phyloP scores from a whole-genome alignment of 139 green algal genomes.

The Eudorina sp. region DNA sequence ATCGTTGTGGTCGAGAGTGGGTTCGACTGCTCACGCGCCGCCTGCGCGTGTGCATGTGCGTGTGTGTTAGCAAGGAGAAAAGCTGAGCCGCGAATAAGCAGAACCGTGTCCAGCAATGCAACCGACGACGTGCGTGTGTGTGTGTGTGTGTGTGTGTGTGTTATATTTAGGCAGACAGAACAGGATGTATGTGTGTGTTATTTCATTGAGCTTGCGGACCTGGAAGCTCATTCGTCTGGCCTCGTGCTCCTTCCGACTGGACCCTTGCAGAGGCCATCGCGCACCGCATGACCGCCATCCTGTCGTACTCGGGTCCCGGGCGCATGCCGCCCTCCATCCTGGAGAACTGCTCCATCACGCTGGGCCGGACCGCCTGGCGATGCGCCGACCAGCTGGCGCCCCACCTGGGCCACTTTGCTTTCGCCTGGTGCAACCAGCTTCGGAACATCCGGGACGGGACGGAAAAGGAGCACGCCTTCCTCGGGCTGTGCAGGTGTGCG shows the following conservation, averaged over 20 bases:
- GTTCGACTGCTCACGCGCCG: not conserved
- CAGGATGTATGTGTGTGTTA: too few relatives aligned
- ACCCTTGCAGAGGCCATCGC: constrained; percentile 61
- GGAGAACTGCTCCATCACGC: constrained; percentile 94
- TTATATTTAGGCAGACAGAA: too few relatives aligned
- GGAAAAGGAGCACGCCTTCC: constrained; percentile 95
- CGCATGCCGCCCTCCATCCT: constrained; percentile 81
- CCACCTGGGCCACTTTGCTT: constrained; percentile 83
- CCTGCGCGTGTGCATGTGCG: not conserved
- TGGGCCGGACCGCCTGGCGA: constrained; percentile 86
- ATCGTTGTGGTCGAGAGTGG: too few relatives aligned
- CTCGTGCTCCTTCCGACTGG: too few relatives aligned
- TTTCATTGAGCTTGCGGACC: too few relatives aligned
- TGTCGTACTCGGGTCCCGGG: constrained; percentile 61
- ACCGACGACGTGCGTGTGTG: too few relatives aligned
- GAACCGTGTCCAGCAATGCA: too few relatives aligned
- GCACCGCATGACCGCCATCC: constrained; percentile 75
- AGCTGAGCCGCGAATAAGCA: too few relatives aligned
- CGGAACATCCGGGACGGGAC: constrained; percentile 89
- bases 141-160: too few relatives aligned
- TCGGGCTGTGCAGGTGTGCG: constrained; percentile 75
- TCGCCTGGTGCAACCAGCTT: constrained; percentile 87
- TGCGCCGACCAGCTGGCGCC: constrained; percentile 80
- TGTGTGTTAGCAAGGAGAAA: too few relatives aligned
- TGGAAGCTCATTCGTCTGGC: too few relatives aligned